Evolutionary conservation across 306 rosid species (phyloP).

Genomic region (Dalbergia cultrata): DNA sequence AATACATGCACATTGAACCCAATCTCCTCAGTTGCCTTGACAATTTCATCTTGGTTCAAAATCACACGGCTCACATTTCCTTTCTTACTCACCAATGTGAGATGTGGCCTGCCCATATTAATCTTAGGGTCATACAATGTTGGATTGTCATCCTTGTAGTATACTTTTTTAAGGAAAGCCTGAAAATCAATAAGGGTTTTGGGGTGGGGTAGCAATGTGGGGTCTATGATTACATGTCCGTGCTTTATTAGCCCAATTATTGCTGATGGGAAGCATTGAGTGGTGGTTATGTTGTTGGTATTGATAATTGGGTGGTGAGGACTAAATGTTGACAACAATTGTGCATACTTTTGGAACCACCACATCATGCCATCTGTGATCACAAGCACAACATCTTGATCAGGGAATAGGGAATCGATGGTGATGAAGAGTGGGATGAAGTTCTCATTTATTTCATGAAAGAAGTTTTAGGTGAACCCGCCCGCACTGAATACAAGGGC

Average conservation of each 20-base stretch:
- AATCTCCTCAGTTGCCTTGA: slow-evolving; percentile 23
- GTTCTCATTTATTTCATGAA: slow-evolving; percentile 62
- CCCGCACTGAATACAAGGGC: slow-evolving; percentile 61
- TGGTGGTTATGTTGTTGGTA: slow-evolving; percentile 20
- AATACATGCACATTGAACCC: slow-evolving; percentile 58
- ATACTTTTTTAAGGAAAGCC: slow-evolving; percentile 37
- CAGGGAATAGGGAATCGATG: slow-evolving; percentile 33
- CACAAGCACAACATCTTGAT: slow-evolving; percentile 53
- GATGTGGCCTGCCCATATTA: slow-evolving; percentile 7
- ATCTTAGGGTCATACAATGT: neutral
- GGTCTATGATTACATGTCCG: slow-evolving; percentile 52
- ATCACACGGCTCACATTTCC: slow-evolving; percentile 40
- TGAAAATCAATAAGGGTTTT: slow-evolving; percentile 52
- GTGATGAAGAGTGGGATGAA: slow-evolving; percentile 72
- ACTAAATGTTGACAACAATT: slow-evolving; percentile 45
- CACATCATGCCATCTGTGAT: slow-evolving; percentile 40
- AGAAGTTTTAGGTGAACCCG: slow-evolving; percentile 67
- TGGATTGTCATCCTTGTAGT: neutral
- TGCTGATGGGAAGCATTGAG: slow-evolving; percentile 58
- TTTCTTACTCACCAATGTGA: slow-evolving; percentile 33
- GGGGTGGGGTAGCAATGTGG: slow-evolving; percentile 46
- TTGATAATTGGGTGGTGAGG: slow-evolving; percentile 45
- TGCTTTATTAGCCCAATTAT: slow-evolving; percentile 56
- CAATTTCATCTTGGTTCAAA: slow-evolving; percentile 42
- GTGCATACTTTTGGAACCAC: slow-evolving; percentile 58